Percentiles rank a stretch among this genome's conserved stretches.
Conservation (phyloP, 1,284 basidiomycete species). For the Gymnopus androsaceus region DNA sequence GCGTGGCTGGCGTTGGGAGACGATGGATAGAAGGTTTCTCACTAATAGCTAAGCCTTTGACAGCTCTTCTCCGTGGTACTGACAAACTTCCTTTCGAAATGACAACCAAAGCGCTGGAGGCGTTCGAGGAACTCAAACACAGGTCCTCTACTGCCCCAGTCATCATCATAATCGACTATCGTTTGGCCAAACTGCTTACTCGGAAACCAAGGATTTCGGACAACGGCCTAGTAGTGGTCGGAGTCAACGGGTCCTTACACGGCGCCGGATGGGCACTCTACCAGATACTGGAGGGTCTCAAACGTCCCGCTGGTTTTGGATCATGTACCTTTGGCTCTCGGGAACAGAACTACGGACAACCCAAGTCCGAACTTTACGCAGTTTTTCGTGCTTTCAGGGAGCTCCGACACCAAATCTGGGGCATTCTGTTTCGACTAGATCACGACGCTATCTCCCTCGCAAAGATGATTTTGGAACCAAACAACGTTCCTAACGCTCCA, state of each 20-base stretch:
- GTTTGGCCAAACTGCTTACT: slow-evolving; percentile 17
- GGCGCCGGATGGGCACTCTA: slow-evolving; percentile 35
- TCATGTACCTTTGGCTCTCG: slow-evolving; percentile 33
- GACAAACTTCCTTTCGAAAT: slow-evolving; percentile 20
- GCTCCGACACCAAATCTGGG: slow-evolving; percentile 30
- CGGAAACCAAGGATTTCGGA: slow-evolving; percentile 12
- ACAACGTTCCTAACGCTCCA: slow-evolving; percentile 35
- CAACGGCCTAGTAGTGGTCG: slow-evolving; percentile 32
- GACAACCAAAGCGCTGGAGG: slow-evolving; percentile 18
- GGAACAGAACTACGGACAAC: slow-evolving; percentile 37
- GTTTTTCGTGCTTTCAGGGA: slow-evolving; percentile 35
- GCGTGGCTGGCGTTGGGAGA: slow-evolving; percentile 28
- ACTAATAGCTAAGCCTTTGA: slow-evolving; percentile 33
- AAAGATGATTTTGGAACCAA: slow-evolving; percentile 36
- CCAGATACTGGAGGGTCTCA: slow-evolving; percentile 26
- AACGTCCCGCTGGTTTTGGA: slow-evolving; percentile 28
- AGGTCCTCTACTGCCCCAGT: slow-evolving; percentile 27
- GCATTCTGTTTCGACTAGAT: slow-evolving; percentile 33
- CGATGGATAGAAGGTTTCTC: slow-evolving; percentile 36
- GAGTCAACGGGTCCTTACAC: slow-evolving; percentile 33
- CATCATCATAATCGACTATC: slow-evolving; percentile 32
- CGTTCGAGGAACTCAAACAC: slow-evolving; percentile 31
- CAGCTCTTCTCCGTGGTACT: slow-evolving; percentile 17
- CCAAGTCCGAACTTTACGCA: slow-evolving; percentile 40
- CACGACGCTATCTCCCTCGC: slow-evolving; percentile 35